phyloP scores from a whole-genome alignment of 148 eudicot species.

The Fagopyrum esculentum region DNA sequence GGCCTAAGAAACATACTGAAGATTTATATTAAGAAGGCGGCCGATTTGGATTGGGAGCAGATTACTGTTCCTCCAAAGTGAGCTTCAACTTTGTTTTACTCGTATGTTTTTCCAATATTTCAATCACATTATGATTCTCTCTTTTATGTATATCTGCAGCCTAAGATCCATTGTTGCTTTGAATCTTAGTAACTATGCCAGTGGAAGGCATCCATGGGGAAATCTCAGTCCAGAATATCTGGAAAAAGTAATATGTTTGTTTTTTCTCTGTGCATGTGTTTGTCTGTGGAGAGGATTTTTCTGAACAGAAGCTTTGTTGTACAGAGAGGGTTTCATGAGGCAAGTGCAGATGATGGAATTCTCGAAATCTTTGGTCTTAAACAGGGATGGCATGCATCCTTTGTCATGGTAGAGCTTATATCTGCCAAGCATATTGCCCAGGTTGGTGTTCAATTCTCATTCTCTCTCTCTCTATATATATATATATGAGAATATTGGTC shows the following conservation, averaged over 20 bases:
- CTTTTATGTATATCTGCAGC: slow-evolving; percentile 34
- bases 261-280: not conserved
- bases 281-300: not conserved
- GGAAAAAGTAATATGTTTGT: slow-evolving; percentile 48
- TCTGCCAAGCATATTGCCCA: slow-evolving; percentile 94
- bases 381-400: slow-evolving; percentile 99
- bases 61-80: slow-evolving; percentile 78
- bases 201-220: slow-evolving; percentile 99
- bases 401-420: slow-evolving; percentile 84
- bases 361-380: slow-evolving; percentile 84
- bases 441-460: slow-evolving; percentile 28
- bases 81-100: not conserved
- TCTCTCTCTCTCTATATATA: no score
- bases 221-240: slow-evolving; percentile 67
- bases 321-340: slow-evolving; percentile 90
- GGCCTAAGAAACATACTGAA: slow-evolving; percentile 78
- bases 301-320: not conserved
- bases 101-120: not conserved
- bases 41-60: slow-evolving; percentile 68
- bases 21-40: slow-evolving; percentile 47
- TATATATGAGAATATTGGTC: no score
- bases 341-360: slow-evolving; percentile 84
- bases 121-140: not conserved
- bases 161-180: slow-evolving; percentile 76
- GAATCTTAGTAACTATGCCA: slow-evolving; percentile 86